Evolutionary conservation across 1,284 basidiomycete species (phyloP).

Genomic region (Xerocomus amazonicus): DNA sequence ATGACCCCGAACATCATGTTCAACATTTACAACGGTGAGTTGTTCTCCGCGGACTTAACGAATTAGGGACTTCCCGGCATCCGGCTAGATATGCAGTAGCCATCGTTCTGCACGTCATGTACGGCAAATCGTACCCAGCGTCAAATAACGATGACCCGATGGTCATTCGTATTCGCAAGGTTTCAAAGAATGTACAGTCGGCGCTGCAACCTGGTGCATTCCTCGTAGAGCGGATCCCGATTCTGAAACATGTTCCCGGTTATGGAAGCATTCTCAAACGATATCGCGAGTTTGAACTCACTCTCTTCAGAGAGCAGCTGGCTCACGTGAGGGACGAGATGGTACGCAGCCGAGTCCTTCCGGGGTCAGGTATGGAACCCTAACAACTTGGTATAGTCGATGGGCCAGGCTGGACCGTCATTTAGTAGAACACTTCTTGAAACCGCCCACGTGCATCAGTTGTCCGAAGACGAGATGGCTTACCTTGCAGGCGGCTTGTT

Average conservation of each 20-base stretch:
- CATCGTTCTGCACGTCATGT: conserved; percentile 60
- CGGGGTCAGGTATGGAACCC: too few relatives aligned
- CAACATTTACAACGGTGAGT: conserved; percentile 24
- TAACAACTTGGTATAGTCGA: neutral
- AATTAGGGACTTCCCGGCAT: neutral
- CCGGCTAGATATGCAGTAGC: conserved; percentile 52
- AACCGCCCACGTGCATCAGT: conserved; percentile 42
- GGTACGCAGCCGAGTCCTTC: neutral
- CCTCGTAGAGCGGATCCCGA: conserved; percentile 1
- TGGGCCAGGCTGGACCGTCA: conserved; percentile 33
- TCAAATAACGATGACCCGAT: conserved; percentile 50
- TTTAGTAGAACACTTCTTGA: conserved; percentile 58
- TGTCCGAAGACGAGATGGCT: conserved; percentile 49
- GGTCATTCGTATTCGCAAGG: conserved; percentile 49
- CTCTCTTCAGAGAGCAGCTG: conserved; percentile 3
- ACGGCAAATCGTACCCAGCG: conserved; percentile 50
- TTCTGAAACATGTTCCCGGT: conserved; percentile 1
- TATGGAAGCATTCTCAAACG: neutral
- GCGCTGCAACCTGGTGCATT: conserved; percentile 1
- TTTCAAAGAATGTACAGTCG: conserved; percentile 31
- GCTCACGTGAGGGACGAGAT: neutral
- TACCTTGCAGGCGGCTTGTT: conserved; percentile 62
- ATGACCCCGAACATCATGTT: conserved; percentile 34
- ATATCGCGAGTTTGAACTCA: neutral
- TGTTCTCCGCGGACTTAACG: neutral